Percentiles rank a stretch among this genome's conserved stretches.
Conservation (phyloP, 106 monocot species). For the Agapanthus africanus region DNA sequence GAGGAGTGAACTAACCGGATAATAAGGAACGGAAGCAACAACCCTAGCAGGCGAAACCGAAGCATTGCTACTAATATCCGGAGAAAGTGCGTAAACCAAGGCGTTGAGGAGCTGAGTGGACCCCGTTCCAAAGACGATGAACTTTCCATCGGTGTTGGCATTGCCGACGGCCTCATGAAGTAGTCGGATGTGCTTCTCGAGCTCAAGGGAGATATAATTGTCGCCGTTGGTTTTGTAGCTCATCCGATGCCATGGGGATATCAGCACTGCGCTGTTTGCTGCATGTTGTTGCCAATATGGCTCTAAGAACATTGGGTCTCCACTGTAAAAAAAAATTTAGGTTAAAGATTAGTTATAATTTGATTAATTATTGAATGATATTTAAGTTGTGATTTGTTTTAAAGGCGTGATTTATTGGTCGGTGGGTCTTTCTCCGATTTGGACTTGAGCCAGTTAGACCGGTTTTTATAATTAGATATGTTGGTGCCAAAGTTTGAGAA, state of each 20-base stretch:
- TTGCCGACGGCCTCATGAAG: conserved; percentile 61
- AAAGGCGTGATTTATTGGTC: too few species aligned
- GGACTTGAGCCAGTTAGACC: too few species aligned
- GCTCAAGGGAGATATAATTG: conserved; percentile 34
- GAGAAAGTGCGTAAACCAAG: conserved; percentile 46
- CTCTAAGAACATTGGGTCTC: conserved; percentile 64
- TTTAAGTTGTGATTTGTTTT: too few species aligned
- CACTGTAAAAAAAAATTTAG: conserved; percentile 30
- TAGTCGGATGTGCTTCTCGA: conserved; percentile 50
- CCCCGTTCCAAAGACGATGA: conserved; percentile 56
- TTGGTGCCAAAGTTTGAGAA: too few species aligned
- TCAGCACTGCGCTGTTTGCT: conserved; percentile 34
- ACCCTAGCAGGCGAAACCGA: conserved; percentile 33
- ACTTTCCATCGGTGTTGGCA: conserved; percentile 42
- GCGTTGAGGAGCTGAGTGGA: conserved; percentile 73
- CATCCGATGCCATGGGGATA: conserved; percentile 73
- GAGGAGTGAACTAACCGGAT: conserved; percentile 42
- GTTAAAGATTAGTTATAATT: too few species aligned
- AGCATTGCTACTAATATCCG: neutral
- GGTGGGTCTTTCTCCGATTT: too few species aligned
- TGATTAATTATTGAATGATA: too few species aligned
- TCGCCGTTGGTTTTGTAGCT: conserved; percentile 34
- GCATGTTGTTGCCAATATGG: conserved; percentile 70
- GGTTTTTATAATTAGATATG: too few species aligned
- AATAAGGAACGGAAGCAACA: conserved; percentile 56